A percentile compares a stretch with the other conserved stretches of the same genome.
Evolutionary conservation across 768 basidiomycete genomes (phyloP).

Genomic region (Mrakia frigida): DNA sequence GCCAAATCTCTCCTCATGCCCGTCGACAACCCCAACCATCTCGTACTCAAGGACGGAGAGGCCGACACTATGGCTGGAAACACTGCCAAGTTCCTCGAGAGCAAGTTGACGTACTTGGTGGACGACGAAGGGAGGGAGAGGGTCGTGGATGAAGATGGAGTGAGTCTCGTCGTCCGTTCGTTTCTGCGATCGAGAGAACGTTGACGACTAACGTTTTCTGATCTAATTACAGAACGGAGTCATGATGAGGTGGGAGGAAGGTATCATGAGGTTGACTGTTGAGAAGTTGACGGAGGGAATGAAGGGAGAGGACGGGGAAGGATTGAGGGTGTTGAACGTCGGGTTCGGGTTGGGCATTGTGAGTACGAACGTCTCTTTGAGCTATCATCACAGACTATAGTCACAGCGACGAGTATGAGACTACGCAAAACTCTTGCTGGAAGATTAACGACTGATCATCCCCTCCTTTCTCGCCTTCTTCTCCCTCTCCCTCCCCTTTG

Average conservation of each 20-base stretch:
- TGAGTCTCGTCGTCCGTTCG: not conserved
- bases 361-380: conserved; percentile 27
- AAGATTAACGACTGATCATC: not conserved
- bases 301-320: conserved; percentile 45
- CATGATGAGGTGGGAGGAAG: conserved; percentile 98
- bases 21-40: conserved; percentile 50
- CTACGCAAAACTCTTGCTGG: no score
- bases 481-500: no score
- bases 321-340: conserved; percentile 71
- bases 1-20: conserved; percentile 36
- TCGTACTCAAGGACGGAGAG: conserved; percentile 33
- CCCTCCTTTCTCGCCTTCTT: conserved; percentile 6
- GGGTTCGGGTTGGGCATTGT: conserved; percentile 90
- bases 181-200: not conserved
- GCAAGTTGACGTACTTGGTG: conserved; percentile 60
- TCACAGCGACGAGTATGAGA: no score
- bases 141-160: conserved; percentile 65
- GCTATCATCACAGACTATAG: not conserved
- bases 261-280: conserved; percentile 66
- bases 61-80: conserved; percentile 43
- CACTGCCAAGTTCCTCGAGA: conserved; percentile 59
- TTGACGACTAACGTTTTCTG: not conserved
- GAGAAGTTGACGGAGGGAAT: conserved; percentile 56
- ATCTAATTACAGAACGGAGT: conserved; percentile 47
- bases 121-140: conserved; percentile 76